Conservation (phyloP, 73 alveolate genomes). For the Paramecium bursaria region DNA sequence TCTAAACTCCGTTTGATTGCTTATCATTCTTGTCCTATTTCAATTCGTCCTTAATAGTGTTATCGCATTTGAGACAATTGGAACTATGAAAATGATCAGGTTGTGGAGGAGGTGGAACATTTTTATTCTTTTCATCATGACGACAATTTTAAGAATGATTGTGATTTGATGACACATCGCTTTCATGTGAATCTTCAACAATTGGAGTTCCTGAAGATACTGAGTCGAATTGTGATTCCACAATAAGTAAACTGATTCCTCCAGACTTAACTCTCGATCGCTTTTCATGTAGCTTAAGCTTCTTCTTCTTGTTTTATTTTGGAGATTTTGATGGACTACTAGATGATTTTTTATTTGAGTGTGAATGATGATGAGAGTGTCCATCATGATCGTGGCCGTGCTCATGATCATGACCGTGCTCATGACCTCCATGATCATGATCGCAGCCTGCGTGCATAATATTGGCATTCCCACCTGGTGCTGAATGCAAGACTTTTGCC, state of each 20-base stretch:
- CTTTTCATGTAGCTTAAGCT: slow-evolving; percentile 1
- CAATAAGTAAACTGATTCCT: slow-evolving; percentile 39
- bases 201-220: no score
- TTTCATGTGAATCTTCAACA: no score
- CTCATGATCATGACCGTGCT: slow-evolving; percentile 53
- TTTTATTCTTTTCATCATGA: neutral
- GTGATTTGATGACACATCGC: neutral
- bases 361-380: slow-evolving; percentile 5
- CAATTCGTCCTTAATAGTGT: no score
- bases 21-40: neutral
- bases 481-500: slow-evolving; percentile 84
- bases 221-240: slow-evolving; percentile 28
- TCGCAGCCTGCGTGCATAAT: slow-evolving; percentile 42
- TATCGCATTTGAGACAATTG: no score
- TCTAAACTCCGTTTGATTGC: slow-evolving; percentile 13
- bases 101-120: no score
- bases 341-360: neutral
- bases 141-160: slow-evolving; percentile 49
- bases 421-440: slow-evolving; percentile 69
- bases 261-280: slow-evolving; percentile 19
- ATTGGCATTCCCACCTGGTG: slow-evolving; percentile 73
- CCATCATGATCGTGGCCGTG: slow-evolving; percentile 64
- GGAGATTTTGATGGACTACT: no score
- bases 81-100: no score
- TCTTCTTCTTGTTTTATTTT: slow-evolving; percentile 29